Base-by-base conservation (phyloP, 305 asterid genomes). In the Ilex paraguariensis region DNA sequence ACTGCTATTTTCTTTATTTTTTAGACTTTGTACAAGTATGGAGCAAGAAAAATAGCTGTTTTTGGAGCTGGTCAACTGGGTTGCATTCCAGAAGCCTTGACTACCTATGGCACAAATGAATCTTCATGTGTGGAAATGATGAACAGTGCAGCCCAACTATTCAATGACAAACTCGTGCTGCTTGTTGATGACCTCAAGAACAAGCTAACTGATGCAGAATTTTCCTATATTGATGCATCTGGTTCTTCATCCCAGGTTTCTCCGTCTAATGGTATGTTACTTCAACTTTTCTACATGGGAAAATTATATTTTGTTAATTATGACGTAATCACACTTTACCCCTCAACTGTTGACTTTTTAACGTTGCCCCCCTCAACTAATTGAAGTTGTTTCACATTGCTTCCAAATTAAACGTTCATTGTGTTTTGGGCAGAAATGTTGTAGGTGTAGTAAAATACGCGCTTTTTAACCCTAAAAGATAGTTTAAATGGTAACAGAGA, bases 21-120 rank as follows among this genome's bases (percentile, higher is more conserved):
- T 36, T 36, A 36, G 42, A 36, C 42, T 4, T 36, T 87, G 69
- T 76, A 81, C 67, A 10, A 1, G 0, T 8, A 12, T 2, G 91
- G 90, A 15, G 85, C 93, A 31, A 73, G 95, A 50, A 87, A 82
- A 61, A 30, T 84, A 0, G 95, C 81, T 0, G 64, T 88, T 0
- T 79, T 70, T 31, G 87, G 86, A n/a, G 0, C 84, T 1, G 82
- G 84, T 5, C 8, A 31, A 4, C 3, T 87, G 31, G 95, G 95
- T 4, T 84, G 85, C 59, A 5, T 68, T 55, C 96, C 89, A 40
- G 61, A 66, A 61, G 71, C 59, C 52, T 2, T 77, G 46, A 14
- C 32, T 10, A 57, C 14, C 4, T 72, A 31, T 51, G 75, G 68
- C 3, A 58, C 57, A 17, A 63, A 61, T 11, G 79, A 64, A 59